phyloP scores from a whole-genome alignment of 306 rosid genomes.

The Prunus padus region DNA sequence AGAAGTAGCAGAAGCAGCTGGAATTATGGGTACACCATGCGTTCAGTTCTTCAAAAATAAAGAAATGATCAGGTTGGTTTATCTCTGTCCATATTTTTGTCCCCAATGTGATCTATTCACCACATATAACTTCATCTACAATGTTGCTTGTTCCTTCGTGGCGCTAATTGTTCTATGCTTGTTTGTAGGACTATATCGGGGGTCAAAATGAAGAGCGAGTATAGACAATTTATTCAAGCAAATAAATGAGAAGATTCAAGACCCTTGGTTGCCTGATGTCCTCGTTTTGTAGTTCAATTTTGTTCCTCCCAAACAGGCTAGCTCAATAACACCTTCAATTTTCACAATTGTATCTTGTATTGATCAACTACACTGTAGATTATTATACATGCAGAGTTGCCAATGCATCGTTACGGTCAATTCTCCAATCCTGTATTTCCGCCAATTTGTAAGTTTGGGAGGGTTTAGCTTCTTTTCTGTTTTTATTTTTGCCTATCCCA shows the following conservation, averaged over 20 bases:
- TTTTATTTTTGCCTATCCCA: background rate
- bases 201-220: constrained; percentile 92
- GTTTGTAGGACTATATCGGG: constrained; percentile 73
- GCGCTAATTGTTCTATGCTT: constrained; percentile 11
- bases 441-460: background rate
- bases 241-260: constrained; percentile 52
- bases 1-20: constrained; percentile 95
- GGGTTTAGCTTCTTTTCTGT: background rate
- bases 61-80: constrained; percentile 71
- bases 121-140: background rate
- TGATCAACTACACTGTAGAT: constrained; percentile 27
- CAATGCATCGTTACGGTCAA: background rate
- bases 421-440: background rate
- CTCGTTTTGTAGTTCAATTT: constrained; percentile 57
- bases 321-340: constrained; percentile 48
- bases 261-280: background rate
- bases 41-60: constrained; percentile 94
- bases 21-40: constrained; percentile 98
- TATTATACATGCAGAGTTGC: constrained; percentile 22
- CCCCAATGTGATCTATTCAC: background rate
- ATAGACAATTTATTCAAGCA: constrained; percentile 74
- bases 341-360: constrained; percentile 20
- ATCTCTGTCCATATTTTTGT: background rate
- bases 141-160: constrained; percentile 8
- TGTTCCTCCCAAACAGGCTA: constrained; percentile 43